Base-by-base conservation (phyloP, 2,329 filamentous ascomycete genomes). In the Fusarium begoniae region DNA sequence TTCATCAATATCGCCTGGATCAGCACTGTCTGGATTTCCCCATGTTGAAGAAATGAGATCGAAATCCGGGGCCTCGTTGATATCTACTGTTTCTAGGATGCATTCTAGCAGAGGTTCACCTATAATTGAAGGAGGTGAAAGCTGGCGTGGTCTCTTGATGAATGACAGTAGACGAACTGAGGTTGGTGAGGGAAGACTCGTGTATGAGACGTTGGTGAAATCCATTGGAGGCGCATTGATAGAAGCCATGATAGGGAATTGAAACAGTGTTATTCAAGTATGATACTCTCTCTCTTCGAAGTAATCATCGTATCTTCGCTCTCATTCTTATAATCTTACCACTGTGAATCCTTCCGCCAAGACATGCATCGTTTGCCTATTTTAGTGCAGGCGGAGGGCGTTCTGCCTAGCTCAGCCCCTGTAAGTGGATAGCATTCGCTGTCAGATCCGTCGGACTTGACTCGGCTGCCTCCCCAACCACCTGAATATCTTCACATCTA, bases 321-420 rank as follows among this genome's bases (percentile, higher is more conserved):
- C 2, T 28, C n/a, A 13, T 28, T 28, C 15, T 60, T 64, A 51
- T 61, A 61, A 24, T 28, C 8, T 10, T 5, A 15, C 2, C 3
- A 17, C 6, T 1, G 1, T 35, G 22, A 61, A 30, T 20, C 37
- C 26, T 30, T 30, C 32, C 5, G n/a, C 28, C 15, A 41, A 43
- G 35, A 26, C 24, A 58, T 37, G 55, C 6, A 48, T 64, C 28
- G 37, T 37, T 14, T 61, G 55, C 55, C 62, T 64, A 58, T 48
- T 64, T 64, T 24, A 15, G 18, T 32, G 35, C 20, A 61, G 37
- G 37, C 24, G 38, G 14, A 59, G 55, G 26, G 17, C 6, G 24
- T 50, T 64, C 62, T 64, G 62, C 62, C 62, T 64, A 24, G 30
- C 62, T 61, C 28, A 50, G 62, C 62, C 62, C 62, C 37, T 41